These are phyloP conservation scores for Trypanosoma grayi DNA, from an alignment of 208 protist genomes.

Conservation along the genomic window DNA sequence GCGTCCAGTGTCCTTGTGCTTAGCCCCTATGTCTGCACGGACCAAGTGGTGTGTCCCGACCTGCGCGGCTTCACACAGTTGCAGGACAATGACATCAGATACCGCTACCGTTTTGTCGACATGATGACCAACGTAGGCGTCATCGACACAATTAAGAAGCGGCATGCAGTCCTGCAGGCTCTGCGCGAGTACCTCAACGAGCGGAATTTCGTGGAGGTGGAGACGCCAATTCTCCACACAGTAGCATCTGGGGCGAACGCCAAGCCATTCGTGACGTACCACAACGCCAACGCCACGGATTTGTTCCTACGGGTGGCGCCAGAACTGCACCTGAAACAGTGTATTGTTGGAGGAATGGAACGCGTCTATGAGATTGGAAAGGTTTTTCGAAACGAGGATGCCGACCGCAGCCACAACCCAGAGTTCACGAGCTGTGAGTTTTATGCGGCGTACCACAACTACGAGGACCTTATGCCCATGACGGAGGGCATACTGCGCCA, in stretches of 20 bases:
- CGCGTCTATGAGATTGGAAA: conserved; percentile 95
- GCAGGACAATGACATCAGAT: conserved; percentile 75
- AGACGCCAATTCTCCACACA: conserved; percentile 92
- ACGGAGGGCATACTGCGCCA: conserved; percentile 91
- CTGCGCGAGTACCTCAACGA: conserved; percentile 74
- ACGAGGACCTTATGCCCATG: conserved; percentile 91
- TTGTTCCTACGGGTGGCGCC: conserved; percentile 90
- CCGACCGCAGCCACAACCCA: conserved; percentile 94
- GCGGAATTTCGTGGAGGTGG: conserved; percentile 89
- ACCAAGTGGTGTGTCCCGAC: conserved; percentile 78
- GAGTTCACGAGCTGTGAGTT: conserved; percentile 96
- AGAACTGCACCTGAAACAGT: conserved; percentile 94
- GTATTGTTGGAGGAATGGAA: conserved; percentile 93
- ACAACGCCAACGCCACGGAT: conserved; percentile 83
- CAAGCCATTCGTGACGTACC: conserved; percentile 89
- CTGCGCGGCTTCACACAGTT: conserved; percentile 62
- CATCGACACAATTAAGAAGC: conserved; percentile 46
- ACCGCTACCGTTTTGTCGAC: conserved; percentile 88
- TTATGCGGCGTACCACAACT: conserved; percentile 93
- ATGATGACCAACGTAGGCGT: conserved; percentile 76
- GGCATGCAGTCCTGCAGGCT: conserved; percentile 57
- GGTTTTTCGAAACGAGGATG: conserved; percentile 94
- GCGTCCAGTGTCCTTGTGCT: conserved; percentile 50
- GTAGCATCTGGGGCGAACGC: conserved; percentile 91
- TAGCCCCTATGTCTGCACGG: conserved; percentile 81